Percentiles rank a stretch among this genome's conserved stretches.
These are phyloP conservation scores for Hyphodiscus sp. DNA, from an alignment of 2,329 filamentous ascomycete genomes.

Conservation along the genomic window DNA sequence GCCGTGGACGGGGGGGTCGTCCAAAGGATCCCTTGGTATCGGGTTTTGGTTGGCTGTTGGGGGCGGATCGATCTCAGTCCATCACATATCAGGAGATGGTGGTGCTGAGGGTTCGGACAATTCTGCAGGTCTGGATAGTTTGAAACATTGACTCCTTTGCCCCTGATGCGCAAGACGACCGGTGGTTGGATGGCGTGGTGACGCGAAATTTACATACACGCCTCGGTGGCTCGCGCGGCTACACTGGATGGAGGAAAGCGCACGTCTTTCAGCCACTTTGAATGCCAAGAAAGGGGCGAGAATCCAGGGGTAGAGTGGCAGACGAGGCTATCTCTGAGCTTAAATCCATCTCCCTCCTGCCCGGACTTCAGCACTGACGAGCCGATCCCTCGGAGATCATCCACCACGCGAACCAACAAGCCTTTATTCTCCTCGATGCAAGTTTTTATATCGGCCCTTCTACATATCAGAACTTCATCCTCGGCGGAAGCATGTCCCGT, in stretches of 20 bases:
- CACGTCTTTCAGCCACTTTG: background rate
- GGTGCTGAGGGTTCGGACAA: too few species aligned
- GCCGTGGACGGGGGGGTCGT: background rate
- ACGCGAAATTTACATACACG: background rate
- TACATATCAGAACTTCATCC: background rate
- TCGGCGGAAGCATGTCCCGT: too few species aligned
- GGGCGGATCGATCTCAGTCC: background rate
- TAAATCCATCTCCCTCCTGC: background rate
- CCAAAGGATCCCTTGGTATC: background rate
- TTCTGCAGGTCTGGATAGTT: too few species aligned
- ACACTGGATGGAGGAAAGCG: background rate
- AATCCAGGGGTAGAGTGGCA: background rate
- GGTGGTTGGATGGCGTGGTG: background rate
- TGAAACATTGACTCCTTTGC: background rate
- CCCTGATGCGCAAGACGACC: background rate
- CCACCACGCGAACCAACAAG: background rate
- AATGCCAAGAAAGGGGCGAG: background rate
- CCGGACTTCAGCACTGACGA: background rate
- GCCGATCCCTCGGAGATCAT: background rate
- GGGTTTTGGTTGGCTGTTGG: background rate
- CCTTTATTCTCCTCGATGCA: background rate
- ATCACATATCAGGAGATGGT: background rate
- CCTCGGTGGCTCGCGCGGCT: background rate
- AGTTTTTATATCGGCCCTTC: background rate
- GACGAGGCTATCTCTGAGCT: background rate